Percentiles rank a stretch among this genome's conserved stretches.
phyloP scores from a whole-genome alignment of 495 filamentous ascomycete species.

The Bryoglossum gracile region DNA sequence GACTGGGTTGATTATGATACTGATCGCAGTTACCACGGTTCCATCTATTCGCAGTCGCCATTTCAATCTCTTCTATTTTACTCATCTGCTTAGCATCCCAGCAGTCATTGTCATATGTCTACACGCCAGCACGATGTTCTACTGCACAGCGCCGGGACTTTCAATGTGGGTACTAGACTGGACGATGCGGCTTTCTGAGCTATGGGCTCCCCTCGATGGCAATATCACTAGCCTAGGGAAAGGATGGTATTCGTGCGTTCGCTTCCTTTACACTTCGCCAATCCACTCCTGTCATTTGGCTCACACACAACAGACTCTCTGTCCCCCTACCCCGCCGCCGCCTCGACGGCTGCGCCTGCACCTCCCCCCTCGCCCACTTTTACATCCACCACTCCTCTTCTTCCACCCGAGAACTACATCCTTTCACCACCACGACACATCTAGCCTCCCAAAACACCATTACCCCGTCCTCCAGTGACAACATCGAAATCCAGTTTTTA shows the following conservation, averaged over 20 bases:
- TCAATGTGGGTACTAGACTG: slow-evolving; percentile 30
- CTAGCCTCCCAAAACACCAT: slow-evolving; percentile 25
- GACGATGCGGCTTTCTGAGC: slow-evolving; percentile 28
- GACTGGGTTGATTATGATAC: slow-evolving; percentile 20
- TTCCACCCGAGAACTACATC: slow-evolving; percentile 29
- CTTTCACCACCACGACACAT: slow-evolving; percentile 31
- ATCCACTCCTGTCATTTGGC: too few species aligned
- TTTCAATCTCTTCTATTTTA: slow-evolving; percentile 33
- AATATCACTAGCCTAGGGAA: slow-evolving; percentile 24
- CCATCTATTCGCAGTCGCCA: slow-evolving; percentile 23
- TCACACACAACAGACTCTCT: slow-evolving; percentile 17
- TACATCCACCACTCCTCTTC: slow-evolving; percentile 29
- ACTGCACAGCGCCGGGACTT: slow-evolving; percentile 28
- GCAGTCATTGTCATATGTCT: slow-evolving; percentile 29
- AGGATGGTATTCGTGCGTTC: slow-evolving; percentile 28
- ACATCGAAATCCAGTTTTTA: slow-evolving; percentile 28
- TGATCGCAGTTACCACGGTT: slow-evolving; percentile 26
- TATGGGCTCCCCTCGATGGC: slow-evolving; percentile 22
- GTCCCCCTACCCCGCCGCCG: slow-evolving; percentile 24
- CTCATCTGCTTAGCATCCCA: slow-evolving; percentile 26
- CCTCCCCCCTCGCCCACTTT: slow-evolving; percentile 30
- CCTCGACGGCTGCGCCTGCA: slow-evolving; percentile 27
- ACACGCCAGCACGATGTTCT: slow-evolving; percentile 32
- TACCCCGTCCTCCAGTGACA: neutral
- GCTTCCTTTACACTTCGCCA: neutral